Evolutionary conservation across 169 alveolate species (phyloP), one percentile per base, ranked within the genome.

Genomic region (Fabrea salina): DNA sequence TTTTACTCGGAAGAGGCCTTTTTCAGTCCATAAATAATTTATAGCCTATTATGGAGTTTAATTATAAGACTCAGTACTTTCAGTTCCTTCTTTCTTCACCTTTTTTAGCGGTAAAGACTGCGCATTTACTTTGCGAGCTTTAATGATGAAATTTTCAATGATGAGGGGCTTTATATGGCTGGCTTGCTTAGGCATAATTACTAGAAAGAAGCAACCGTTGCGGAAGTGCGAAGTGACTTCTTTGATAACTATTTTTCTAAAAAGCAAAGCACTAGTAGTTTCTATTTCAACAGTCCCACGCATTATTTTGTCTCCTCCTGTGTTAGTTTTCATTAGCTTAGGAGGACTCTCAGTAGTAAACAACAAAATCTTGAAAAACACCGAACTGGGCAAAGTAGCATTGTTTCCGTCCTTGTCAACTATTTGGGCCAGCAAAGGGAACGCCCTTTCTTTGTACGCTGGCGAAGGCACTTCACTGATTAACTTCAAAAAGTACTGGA

Each of bases 181-280:
- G 25, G 25, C n/a, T 8, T 68, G 43, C 66, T 68, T 43, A 11
- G 66, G 66, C 2, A 43, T 30, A 13, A 68, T 37, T 4, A 68
- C 78, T 37, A 68, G 44, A 68, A 19, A 68, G 39, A 68, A 68
- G 32, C 66, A 16, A 2, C 78, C 78, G 44, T 68, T 37, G 19
- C 66, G 40, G 32, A 40, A 68, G 44, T 68, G 78, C 27, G 78
- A 68, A 68, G 78, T 19, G 13, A 68, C 78, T 30, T 68, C 78
- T 47, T 68, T 68, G 11, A 68, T 19, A 13, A 68, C 66, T 41
- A 68, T 68, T 30, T 68, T 68, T 30, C 39, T 40, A 30, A 40
- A 68, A 47, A 40, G 7, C 33, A 68, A 32, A n/a, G 27, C 37
- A 13, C 78, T 35, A 39, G 27, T 22, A 11, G 44, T 7, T 25